Conservation (phyloP, 164 flowering plant genomes). For the Umbellularia californica region DNA sequence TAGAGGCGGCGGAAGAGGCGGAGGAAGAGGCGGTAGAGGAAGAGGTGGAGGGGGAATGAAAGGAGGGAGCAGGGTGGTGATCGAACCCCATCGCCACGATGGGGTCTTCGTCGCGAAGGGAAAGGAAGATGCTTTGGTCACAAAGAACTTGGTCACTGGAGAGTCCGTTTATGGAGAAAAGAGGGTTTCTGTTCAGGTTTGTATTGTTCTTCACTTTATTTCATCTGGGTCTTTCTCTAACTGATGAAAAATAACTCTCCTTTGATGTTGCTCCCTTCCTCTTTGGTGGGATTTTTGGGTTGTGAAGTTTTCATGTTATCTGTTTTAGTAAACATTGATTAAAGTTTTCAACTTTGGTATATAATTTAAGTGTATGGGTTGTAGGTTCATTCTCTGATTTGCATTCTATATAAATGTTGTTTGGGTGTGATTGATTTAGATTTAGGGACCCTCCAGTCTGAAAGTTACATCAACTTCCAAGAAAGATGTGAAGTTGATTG, state of each 20-base stretch:
- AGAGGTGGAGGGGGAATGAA: slow-evolving; percentile 72
- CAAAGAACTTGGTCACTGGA: slow-evolving; percentile 84
- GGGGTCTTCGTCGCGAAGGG: slow-evolving; percentile 94
- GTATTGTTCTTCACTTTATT: not conserved
- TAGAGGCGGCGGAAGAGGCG: slow-evolving; percentile 36
- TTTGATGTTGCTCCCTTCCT: no score
- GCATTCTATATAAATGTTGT: no score
- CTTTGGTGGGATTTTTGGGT: not conserved
- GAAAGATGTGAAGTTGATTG: no score
- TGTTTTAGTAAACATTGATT: no score
- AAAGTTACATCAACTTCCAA: no score
- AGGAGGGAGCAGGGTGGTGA: slow-evolving; percentile 78
- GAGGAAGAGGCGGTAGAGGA: slow-evolving; percentile 50
- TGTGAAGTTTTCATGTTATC: not conserved
- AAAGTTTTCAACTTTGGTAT: no score
- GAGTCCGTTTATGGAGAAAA: slow-evolving; percentile 95
- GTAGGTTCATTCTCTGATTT: no score
- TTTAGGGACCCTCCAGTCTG: no score
- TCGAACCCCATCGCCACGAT: slow-evolving; percentile 84
- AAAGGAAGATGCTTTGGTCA: slow-evolving; percentile 89
- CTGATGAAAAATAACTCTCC: no score
- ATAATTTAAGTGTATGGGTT: no score
- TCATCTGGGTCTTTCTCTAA: not conserved
- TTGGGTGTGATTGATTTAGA: not conserved
- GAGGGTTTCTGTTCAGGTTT: slow-evolving; percentile 81